Conservation (phyloP, 306 rosid genomes). For the Inga laurina region DNA sequence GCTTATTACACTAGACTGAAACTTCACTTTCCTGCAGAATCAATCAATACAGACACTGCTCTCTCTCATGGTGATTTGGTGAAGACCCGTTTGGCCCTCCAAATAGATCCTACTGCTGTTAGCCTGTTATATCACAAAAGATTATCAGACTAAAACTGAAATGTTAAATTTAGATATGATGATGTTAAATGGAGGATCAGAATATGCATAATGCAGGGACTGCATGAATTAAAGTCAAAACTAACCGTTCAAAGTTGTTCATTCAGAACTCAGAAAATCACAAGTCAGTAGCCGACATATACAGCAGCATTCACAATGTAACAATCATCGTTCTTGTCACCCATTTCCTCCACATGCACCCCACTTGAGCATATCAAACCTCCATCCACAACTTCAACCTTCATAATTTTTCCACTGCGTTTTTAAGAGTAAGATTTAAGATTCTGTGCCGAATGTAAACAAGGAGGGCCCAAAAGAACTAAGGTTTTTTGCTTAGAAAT, state of each 20-base stretch:
- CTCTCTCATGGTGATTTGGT: background rate
- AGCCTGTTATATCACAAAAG: background rate
- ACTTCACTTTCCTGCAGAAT: background rate
- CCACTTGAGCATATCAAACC: constrained; percentile 98
- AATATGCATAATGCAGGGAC: background rate
- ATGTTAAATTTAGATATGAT: background rate
- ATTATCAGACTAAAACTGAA: background rate
- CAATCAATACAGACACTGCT: background rate
- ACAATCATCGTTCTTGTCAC: constrained; percentile 94
- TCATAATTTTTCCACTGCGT: constrained; percentile 84
- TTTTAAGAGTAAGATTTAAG: background rate
- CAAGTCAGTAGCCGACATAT: constrained; percentile 77
- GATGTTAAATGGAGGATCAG: background rate
- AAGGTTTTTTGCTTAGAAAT: background rate
- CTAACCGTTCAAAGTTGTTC: constrained; percentile 23
- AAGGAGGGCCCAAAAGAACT: too few relatives aligned
- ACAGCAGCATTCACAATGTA: constrained; percentile 97
- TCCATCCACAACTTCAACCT: constrained; percentile 88
- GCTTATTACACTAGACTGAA: background rate
- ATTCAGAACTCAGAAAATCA: constrained; percentile 16
- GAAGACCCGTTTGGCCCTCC: background rate
- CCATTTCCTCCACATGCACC: constrained; percentile 93
- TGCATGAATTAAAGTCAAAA: background rate
- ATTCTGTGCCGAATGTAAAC: background rate
- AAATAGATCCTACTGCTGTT: background rate